Base-by-base conservation (phyloP, 2,329 filamentous ascomycete genomes). In the Neofusicoccum ribis region DNA sequence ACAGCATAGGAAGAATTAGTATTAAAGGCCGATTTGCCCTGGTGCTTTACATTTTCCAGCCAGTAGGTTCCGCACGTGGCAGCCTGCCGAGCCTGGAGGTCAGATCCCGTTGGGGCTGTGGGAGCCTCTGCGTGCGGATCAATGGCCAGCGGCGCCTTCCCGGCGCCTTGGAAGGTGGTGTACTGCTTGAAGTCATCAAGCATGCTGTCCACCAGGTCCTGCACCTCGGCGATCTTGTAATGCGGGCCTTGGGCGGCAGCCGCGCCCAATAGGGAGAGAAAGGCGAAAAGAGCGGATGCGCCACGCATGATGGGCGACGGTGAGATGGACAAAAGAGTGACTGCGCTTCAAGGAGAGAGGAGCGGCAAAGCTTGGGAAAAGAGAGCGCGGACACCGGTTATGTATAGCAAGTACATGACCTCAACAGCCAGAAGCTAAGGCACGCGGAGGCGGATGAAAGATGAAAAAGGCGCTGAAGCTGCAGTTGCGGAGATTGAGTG, bases 31-130 rank as follows among this genome's bases (percentile, higher is more conserved):
- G 75, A 72, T 54, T 74, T 67, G 39, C 79, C 80, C 66, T 79
- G 78, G 34, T 80, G 77, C 41, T 76, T 77, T 60, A 81, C 78
- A 17, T 76, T 70, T 36, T 77, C 77, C 39, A 79, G 70, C 80
- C 79, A 81, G 63, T 77, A 82, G 2, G 72, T 70, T 23, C 69
- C 70, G 59, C 72, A 76, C 5, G 49, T 6, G 5, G 34, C 43
- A 14, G 43, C 41, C 23, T 43, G 37, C 23, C 54, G 54, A 11
- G 41, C 41, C 23, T 44, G 39, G 8, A 58, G 7, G 6, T 17
- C 39, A 17, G 54, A 14, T 7, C 17, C 54, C 6, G 23, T 58
- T 8, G 27, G 39, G 9, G 17, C 41, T 14, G 54, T 58, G 14
- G 54, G 5, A 7, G 54, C 23, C 15, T 27, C 58, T 9, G 58